Conservation (phyloP, 306 rosid species). For the Begonia fuchsioides region DNA sequence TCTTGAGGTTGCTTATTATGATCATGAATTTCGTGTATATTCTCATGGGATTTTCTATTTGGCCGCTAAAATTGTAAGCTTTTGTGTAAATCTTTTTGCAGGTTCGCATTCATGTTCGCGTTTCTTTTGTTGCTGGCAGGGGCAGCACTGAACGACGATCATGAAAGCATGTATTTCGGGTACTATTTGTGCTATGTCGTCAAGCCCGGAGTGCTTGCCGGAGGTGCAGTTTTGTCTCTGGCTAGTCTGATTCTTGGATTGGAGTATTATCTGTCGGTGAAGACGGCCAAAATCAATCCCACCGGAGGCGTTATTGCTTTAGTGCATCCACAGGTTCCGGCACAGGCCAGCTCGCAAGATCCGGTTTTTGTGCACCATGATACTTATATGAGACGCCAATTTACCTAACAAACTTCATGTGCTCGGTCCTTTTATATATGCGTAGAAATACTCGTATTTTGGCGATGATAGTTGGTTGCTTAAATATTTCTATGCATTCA, state of each 20-base stretch:
- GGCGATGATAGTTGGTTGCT: too few species aligned
- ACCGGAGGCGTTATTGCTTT: slow-evolving; percentile 65
- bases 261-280: slow-evolving; percentile 34
- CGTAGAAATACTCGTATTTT: too few species aligned
- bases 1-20: too few species aligned
- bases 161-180: slow-evolving; percentile 38
- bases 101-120: slow-evolving; percentile 56
- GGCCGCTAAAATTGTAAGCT: too few species aligned
- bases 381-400: slow-evolving; percentile 70
- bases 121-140: slow-evolving; percentile 55
- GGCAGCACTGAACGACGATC: slow-evolving; percentile 49
- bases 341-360: slow-evolving; percentile 24
- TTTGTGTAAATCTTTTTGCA: slow-evolving; percentile 10
- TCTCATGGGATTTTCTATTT: too few species aligned
- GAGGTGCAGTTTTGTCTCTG: slow-evolving; percentile 40
- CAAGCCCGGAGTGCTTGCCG: slow-evolving; percentile 65
- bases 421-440: too few species aligned
- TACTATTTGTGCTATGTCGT: slow-evolving; percentile 61
- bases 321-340: slow-evolving; percentile 76
- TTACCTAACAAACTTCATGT: slow-evolving; percentile 28
- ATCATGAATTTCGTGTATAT: too few species aligned
- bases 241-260: slow-evolving; percentile 58
- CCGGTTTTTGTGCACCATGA: slow-evolving; percentile 90
- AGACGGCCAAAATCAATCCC: slow-evolving; percentile 26
- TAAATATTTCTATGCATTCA: too few species aligned